phyloP scores from a whole-genome alignment of 2,329 filamentous ascomycete species.

The Periconia digitata region DNA sequence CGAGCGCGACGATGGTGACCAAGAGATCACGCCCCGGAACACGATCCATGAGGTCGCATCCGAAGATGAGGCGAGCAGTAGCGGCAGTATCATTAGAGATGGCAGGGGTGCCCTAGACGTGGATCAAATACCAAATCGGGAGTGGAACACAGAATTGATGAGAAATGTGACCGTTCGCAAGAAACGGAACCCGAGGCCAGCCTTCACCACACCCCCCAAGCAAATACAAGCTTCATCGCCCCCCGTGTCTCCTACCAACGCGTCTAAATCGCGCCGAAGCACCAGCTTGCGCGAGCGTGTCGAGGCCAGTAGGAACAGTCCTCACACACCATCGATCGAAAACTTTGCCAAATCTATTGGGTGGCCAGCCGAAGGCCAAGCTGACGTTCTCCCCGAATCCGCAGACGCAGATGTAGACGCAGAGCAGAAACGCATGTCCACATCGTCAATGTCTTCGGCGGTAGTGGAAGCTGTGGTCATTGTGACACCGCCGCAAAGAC shows the following conservation, averaged over 20 bases:
- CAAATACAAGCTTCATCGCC: background rate
- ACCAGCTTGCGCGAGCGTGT: conserved; percentile 37
- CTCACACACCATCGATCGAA: conserved; percentile 46
- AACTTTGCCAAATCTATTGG: conserved; percentile 53
- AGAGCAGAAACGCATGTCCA: conserved; percentile 50
- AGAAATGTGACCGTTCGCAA: conserved; percentile 45
- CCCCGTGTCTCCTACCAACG: conserved; percentile 21
- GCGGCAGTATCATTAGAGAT: conserved; percentile 10
- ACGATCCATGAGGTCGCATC: conserved; percentile 5
- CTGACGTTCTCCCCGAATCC: background rate
- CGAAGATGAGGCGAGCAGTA: conserved; percentile 15
- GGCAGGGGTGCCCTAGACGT: conserved; percentile 19
- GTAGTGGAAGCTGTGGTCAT: conserved; percentile 59
- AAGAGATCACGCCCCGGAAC: conserved; percentile 36
- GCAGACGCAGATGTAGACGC: conserved; percentile 25
- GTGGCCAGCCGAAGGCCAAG: conserved; percentile 47
- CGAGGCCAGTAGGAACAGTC: conserved; percentile 35
- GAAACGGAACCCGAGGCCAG: conserved; percentile 31
- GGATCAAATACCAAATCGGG: conserved; percentile 35
- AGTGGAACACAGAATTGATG: conserved; percentile 46
- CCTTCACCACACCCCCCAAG: background rate
- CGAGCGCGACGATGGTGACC: conserved; percentile 31
- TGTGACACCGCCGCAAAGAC: conserved; percentile 50
- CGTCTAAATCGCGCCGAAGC: conserved; percentile 20
- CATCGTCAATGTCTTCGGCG: conserved; percentile 55